Base-by-base conservation (phyloP, 805 yeast species). In the Suhomyces sp. region DNA sequence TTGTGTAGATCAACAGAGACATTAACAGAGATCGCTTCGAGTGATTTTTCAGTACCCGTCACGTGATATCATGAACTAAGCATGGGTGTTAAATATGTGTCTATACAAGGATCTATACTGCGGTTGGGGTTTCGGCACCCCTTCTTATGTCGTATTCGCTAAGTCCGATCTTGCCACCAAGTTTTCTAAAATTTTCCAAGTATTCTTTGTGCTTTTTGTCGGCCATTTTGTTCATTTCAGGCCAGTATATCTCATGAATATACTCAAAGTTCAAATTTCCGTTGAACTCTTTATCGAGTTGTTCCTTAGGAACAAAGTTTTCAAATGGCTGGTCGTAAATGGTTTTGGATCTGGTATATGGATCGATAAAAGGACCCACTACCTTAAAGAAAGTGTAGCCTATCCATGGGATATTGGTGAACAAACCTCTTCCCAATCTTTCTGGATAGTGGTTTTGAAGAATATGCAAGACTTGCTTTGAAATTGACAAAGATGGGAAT, bases 381-480 rank as follows among this genome's bases (percentile, higher is more conserved):
- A 82, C 66, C 62, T 81, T 82, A 60, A 82, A 72, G 57, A 82
- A 81, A 5, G 84, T 78, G 68, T 81, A 76, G 1, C 82, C 83
- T 42, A 79, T 74, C 80, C 82, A 79, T 10, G 86, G 85, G 52
- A 81, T 80, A 60, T 82, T 81, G 41, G 81, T 76, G 56, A 82
- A 73, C 17, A 81, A 67, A 15, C 84, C 83, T 51, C 74, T 69
- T 2, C 85, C 85, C 50, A 82, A 66, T 54, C 85, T 69, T 57
- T 82, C 86, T 2, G 87, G 87, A 61, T 80, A 82, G 57, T 82
- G 85, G 50, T 79, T 73, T 58, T 82, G 86, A 57, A 82, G 68
- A 42, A 81, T 79, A 60, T 79, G 77, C 66, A 72, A 63, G 59
- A 79, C 74, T 51, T 80, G 82, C 55, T 76, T 77, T 22, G 82